Conservation (phyloP, 2,329 filamentous ascomycete species). For the Trichoderma cornu-damae region DNA sequence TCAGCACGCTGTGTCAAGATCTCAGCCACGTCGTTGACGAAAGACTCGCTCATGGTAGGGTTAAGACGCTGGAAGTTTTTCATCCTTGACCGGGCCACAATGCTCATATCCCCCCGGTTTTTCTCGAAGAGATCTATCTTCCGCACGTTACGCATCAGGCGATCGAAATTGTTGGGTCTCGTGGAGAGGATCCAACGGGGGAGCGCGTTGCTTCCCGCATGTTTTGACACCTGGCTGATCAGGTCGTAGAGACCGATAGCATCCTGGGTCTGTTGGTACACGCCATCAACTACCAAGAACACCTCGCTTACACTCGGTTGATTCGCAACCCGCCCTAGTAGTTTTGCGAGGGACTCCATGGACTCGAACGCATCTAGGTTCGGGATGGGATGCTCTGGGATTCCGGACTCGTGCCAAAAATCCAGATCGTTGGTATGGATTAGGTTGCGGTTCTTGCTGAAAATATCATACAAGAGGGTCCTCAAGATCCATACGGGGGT, state of each 20-base stretch:
- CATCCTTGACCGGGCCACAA: background rate
- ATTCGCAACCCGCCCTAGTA: background rate
- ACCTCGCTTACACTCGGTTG: background rate
- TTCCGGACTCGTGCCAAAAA: background rate
- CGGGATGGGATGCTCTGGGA: background rate
- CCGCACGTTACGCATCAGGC: too few relatives aligned
- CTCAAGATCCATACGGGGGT: background rate
- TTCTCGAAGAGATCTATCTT: background rate
- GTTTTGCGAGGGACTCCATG: background rate
- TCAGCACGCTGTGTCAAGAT: background rate
- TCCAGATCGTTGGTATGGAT: too few relatives aligned
- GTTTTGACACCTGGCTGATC: background rate
- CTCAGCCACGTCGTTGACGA: background rate
- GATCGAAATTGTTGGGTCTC: too few relatives aligned
- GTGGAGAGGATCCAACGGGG: too few relatives aligned
- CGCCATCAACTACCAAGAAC: constrained; percentile 5
- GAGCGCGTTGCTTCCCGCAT: background rate
- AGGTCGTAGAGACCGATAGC: background rate
- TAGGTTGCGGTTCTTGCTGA: background rate
- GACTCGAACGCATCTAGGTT: background rate
- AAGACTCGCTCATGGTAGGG: background rate
- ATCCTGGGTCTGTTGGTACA: background rate
- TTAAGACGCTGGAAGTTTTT: background rate
- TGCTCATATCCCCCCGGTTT: background rate
- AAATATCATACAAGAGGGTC: background rate